Conservation (phyloP, 2,329 filamentous ascomycete genomes). For the Teratosphaeria epicoccoides region DNA sequence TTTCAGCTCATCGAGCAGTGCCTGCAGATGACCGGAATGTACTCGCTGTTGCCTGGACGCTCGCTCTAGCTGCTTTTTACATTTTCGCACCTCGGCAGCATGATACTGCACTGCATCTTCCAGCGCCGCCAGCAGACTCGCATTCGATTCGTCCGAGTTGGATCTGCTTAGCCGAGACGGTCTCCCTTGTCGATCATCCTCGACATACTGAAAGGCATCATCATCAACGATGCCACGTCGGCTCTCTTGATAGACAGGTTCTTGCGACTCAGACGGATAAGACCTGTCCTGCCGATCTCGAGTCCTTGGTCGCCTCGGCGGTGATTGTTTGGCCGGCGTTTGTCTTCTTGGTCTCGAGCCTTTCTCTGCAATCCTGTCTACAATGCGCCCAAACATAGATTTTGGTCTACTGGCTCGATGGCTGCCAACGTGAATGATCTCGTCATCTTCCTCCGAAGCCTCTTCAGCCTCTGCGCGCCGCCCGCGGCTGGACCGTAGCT, state of each 20-base stretch:
- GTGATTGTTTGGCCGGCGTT: slow-evolving; percentile 3
- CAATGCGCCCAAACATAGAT: slow-evolving; percentile 15
- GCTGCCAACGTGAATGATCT: background rate
- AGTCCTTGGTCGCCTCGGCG: slow-evolving; percentile 3
- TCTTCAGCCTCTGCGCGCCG: slow-evolving; percentile 9
- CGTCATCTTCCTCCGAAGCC: slow-evolving; percentile 11
- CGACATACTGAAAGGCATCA: slow-evolving; percentile 13
- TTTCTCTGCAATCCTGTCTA: slow-evolving; percentile 13
- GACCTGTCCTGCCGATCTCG: slow-evolving; percentile 5
- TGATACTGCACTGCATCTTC: slow-evolving; percentile 17
- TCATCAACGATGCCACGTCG: background rate
- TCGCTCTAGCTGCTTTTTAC: slow-evolving; percentile 17
- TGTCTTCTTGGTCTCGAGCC: slow-evolving; percentile 3
- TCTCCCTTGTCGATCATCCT: slow-evolving; percentile 7
- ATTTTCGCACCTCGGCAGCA: slow-evolving; percentile 9
- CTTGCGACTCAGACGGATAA: slow-evolving; percentile 4
- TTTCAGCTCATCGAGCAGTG: slow-evolving; percentile 18
- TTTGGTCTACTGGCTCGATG: slow-evolving; percentile 6
- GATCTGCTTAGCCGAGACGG: slow-evolving; percentile 3
- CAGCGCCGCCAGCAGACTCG: slow-evolving; percentile 10
- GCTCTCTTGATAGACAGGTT: slow-evolving; percentile 4
- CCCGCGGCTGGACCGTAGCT: background rate
- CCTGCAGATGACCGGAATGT: slow-evolving; percentile 14
- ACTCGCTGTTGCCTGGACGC: slow-evolving; percentile 15
- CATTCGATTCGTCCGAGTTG: slow-evolving; percentile 3